These are phyloP conservation scores for Vanilla planifolia DNA, from an alignment of 106 monocot genomes.

Conservation along the genomic window DNA sequence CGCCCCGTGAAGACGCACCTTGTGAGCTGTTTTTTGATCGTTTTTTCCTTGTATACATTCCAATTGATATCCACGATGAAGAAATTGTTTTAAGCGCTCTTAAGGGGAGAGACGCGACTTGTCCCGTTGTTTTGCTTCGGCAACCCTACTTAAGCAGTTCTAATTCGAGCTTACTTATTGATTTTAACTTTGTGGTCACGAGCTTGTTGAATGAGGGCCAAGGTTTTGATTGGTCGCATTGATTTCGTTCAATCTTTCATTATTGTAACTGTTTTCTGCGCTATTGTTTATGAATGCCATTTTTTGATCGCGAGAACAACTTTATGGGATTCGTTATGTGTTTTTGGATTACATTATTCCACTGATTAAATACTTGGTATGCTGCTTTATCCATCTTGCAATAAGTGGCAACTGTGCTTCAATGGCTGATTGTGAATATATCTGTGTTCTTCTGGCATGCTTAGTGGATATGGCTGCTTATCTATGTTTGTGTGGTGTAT, in stretches of 20 bases:
- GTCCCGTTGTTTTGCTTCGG: background rate
- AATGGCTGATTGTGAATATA: background rate
- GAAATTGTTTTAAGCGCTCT: constrained; percentile 1
- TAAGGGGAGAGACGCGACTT: background rate
- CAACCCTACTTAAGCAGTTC: constrained; percentile 1
- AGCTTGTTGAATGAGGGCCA: background rate
- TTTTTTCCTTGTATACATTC: background rate
- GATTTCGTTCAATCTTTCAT: background rate
- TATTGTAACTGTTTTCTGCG: background rate
- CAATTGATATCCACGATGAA: background rate
- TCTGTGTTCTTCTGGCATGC: background rate
- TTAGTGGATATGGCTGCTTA: background rate
- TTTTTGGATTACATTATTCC: background rate
- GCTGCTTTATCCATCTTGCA: background rate
- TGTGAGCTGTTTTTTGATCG: background rate
- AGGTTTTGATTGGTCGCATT: background rate
- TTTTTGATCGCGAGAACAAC: too few species aligned
- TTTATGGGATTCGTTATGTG: too few species aligned
- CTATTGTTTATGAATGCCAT: too few species aligned
- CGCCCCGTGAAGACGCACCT: background rate
- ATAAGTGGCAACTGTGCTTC: background rate
- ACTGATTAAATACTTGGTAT: background rate
- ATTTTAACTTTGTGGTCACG: background rate
- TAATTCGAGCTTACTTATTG: background rate
- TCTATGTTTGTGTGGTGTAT: background rate